phyloP scores from a whole-genome alignment of 805 yeast species.

The Sungouiozyma ichnusensis region DNA sequence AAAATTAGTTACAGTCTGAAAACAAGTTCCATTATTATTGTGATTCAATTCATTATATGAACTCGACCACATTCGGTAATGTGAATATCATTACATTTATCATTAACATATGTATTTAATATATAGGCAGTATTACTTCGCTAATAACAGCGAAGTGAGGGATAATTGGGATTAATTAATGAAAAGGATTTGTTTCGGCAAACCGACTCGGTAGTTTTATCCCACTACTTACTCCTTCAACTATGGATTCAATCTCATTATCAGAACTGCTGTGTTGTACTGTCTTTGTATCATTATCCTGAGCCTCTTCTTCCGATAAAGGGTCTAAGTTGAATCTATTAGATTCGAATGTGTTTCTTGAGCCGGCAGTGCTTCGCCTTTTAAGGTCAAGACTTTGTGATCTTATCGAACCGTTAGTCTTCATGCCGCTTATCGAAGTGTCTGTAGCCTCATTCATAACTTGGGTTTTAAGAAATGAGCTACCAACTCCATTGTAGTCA shows the following conservation, averaged over 20 bases:
- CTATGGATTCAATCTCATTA: background rate
- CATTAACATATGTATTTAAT: no score
- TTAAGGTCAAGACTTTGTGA: slow-evolving; percentile 12
- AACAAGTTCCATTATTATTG: no score
- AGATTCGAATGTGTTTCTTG: slow-evolving; percentile 6
- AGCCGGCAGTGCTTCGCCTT: slow-evolving; percentile 1
- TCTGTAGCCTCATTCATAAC: slow-evolving; percentile 1
- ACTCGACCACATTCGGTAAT: background rate
- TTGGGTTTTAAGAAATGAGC: background rate
- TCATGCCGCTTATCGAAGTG: background rate
- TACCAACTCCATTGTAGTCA: background rate
- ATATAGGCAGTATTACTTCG: no score
- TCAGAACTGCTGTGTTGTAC: background rate
- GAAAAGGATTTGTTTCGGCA: background rate
- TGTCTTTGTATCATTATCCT: background rate
- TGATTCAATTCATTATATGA: no score
- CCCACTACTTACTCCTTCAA: background rate
- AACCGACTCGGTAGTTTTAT: background rate
- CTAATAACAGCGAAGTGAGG: background rate
- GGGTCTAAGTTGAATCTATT: slow-evolving; percentile 11
- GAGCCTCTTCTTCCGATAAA: slow-evolving; percentile 21
- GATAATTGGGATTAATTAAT: background rate
- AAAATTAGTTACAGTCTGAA: no score
- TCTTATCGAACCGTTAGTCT: background rate
- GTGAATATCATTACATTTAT: background rate